phyloP scores from a whole-genome alignment of 306 rosid genomes.

The Hylodesmum podocarpum region DNA sequence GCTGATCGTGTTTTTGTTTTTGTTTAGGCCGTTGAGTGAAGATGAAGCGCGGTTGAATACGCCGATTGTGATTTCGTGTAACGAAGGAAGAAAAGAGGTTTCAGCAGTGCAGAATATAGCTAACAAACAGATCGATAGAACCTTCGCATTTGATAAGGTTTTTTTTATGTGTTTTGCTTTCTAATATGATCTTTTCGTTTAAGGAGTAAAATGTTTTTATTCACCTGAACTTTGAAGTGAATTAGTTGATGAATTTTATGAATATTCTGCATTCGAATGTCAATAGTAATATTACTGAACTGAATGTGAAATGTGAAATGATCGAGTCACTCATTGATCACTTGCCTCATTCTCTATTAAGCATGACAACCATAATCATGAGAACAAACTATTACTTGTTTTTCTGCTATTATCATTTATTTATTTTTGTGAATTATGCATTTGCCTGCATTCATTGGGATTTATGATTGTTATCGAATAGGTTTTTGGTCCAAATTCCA shows the following conservation, averaged over 20 bases:
- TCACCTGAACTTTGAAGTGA: background rate
- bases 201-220: background rate
- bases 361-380: background rate
- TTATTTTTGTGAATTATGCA: background rate
- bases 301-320: background rate
- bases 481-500: slow-evolving; percentile 94
- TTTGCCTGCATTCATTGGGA: background rate
- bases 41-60: slow-evolving; percentile 81
- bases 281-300: background rate
- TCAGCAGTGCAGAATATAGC: slow-evolving; percentile 92
- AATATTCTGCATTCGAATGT: background rate
- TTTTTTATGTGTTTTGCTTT: background rate
- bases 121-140: slow-evolving; percentile 98
- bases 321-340: background rate
- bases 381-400: background rate
- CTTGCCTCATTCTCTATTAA: background rate
- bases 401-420: background rate
- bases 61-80: slow-evolving; percentile 91
- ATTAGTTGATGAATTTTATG: background rate
- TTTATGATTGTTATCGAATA: background rate
- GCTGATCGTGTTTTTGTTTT: slow-evolving; percentile 12
- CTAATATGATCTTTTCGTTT: background rate
- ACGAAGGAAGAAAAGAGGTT: slow-evolving; percentile 80
- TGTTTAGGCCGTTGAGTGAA: slow-evolving; percentile 82
- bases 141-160: slow-evolving; percentile 95